Evolutionary conservation across 257 asterid genomes (phyloP), one percentile per base, ranked within the genome.

Genomic region (Paulownia fortunei): DNA sequence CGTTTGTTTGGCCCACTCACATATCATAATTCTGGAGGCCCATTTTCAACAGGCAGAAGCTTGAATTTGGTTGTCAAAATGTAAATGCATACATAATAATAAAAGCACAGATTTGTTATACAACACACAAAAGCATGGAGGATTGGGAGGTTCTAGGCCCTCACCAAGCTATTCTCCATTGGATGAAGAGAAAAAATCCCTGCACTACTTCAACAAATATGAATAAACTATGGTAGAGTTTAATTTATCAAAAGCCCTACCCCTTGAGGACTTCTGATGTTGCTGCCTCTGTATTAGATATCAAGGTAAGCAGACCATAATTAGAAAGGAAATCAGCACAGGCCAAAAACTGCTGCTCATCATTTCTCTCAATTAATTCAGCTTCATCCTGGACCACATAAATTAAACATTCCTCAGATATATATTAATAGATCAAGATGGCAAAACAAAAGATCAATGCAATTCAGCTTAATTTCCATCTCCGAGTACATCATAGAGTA

Each of bases 231-330:
- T 19, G 27, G n/a, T 9, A 51, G n/a, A 44, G 5, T 7, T 21
- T 39, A 52, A 59, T 42, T 26, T 61, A 54, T 59, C 15, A 18
- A 52, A 37, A 60, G 61, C 44, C 90, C 72, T 82, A 92, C 97
- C 94, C 92, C 80, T 88, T 87, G 42, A 92, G 94, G 81, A 90
- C 88, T 72, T 90, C 92, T 61, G 84, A 79, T 19, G 94, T 54
- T 21, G 90, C 93, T 73, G 84, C 85, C 82, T 90, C 91, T 86
- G n/a, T n/a, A n/a, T n/a, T n/a, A n/a, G n/a, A n/a, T n/a, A n/a
- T n/a, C n/a, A n/a, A n/a, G n/a, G n/a, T n/a, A n/a, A n/a, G n/a
- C n/a, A n/a, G n/a, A n/a, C n/a, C n/a, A n/a, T n/a, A n/a, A n/a
- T n/a, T n/a, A n/a, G n/a, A n/a, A n/a, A n/a, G n/a, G n/a, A n/a